phyloP scores from a whole-genome alignment of 1,139 yeast species.

The Ashbya aceris region DNA sequence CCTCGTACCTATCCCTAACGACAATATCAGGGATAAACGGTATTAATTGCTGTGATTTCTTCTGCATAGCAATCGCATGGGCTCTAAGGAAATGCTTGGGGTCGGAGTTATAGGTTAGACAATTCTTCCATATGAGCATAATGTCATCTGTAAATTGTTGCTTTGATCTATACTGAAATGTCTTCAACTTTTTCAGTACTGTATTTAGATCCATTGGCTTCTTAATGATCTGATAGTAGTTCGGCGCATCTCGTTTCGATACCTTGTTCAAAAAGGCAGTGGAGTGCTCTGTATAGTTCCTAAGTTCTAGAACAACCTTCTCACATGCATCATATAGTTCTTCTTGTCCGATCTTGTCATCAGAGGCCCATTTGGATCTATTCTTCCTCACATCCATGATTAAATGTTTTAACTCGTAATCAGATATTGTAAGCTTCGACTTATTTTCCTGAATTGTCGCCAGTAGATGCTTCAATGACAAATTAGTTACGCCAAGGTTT shows the following conservation, averaged over 20 bases:
- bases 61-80: constrained; percentile 95
- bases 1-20: constrained; percentile 71
- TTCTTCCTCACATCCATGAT: constrained; percentile 90
- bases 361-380: constrained; percentile 94
- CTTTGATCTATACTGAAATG: constrained; percentile 72
- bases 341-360: constrained; percentile 91
- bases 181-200: constrained; percentile 79
- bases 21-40: constrained; percentile 86
- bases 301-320: constrained; percentile 78
- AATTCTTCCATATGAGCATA: constrained; percentile 92
- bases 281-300: constrained; percentile 93
- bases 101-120: constrained; percentile 87
- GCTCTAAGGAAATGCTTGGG: constrained; percentile 86
- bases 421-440: constrained; percentile 67
- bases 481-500: constrained; percentile 72
- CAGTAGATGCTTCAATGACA: constrained; percentile 72
- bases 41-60: constrained; percentile 62
- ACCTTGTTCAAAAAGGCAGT: constrained; percentile 93
- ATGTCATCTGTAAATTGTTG: constrained; percentile 86
- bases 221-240: constrained; percentile 80
- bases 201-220: constrained; percentile 96
- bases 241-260: constrained; percentile 94
- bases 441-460: constrained; percentile 71
- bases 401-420: constrained; percentile 71
- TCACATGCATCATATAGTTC: constrained; percentile 96